A percentile compares a stretch with the other conserved stretches of the same genome.
These are phyloP conservation scores for Beauveria scarabaeidicola DNA, from an alignment of 2,329 filamentous ascomycete genomes.

Conservation along the genomic window DNA sequence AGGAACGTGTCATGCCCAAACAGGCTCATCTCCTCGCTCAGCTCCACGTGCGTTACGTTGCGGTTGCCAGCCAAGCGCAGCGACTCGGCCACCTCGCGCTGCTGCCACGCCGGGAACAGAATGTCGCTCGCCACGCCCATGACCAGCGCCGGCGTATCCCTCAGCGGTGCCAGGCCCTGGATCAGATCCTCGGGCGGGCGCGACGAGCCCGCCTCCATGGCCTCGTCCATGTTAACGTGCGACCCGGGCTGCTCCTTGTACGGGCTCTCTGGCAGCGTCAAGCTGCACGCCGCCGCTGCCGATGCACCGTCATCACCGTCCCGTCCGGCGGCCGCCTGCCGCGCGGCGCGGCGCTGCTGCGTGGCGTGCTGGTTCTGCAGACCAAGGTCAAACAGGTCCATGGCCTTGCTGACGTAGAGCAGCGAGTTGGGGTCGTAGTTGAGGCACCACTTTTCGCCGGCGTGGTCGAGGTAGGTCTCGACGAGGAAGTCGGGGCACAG, in stretches of 20 bases:
- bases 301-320: too few relatives aligned
- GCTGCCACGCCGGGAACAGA: constrained; percentile 95
- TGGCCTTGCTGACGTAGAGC: constrained; percentile 94
- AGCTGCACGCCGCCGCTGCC: constrained; percentile 47
- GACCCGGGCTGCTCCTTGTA: constrained; percentile 72
- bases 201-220: constrained; percentile 24
- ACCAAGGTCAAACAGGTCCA: constrained; percentile 95
- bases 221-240: constrained; percentile 21
- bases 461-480: constrained; percentile 96
- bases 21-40: constrained; percentile 87
- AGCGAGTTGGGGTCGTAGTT: constrained; percentile 95
- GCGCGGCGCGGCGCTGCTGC: constrained; percentile 51
- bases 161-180: constrained; percentile 60
- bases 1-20: constrained; percentile 97
- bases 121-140: constrained; percentile 95
- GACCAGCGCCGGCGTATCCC: constrained; percentile 73
- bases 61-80: constrained; percentile 69
- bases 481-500: constrained; percentile 97
- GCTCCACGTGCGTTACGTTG: constrained; percentile 76
- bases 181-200: constrained; percentile 73
- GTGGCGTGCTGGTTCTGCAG: constrained; percentile 58
- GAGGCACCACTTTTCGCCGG: constrained; percentile 95
- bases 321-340: constrained; percentile 39
- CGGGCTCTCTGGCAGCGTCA: constrained; percentile 73
- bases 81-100: constrained; percentile 84